phyloP scores from a whole-genome alignment of 352 stramenopile species.

The Pilasporangium apinafurcum region DNA sequence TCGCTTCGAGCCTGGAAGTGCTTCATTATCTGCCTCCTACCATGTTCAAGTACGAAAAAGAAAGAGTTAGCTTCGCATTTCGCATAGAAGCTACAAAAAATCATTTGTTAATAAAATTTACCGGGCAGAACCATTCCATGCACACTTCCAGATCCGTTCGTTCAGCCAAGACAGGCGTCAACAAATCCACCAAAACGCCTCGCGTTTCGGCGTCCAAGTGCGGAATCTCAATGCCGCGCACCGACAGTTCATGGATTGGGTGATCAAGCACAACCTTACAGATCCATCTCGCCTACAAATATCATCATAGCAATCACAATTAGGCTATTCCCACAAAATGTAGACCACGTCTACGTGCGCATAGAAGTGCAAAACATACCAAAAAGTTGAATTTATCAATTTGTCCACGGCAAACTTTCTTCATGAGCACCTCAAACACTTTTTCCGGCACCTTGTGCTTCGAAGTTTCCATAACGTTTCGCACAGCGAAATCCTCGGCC shows the following conservation, averaged over 20 bases:
- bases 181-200: conserved; percentile 57
- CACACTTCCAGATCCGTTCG: conserved; percentile 80
- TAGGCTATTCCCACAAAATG: too few species aligned
- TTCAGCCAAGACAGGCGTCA: conserved; percentile 78
- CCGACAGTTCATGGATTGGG: conserved; percentile 54
- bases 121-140: conserved; percentile 85
- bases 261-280: conserved; percentile 67
- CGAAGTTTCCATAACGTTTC: conserved; percentile 65
- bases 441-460: conserved; percentile 76
- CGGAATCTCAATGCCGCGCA: conserved; percentile 83
- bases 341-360: too few species aligned
- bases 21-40: conserved; percentile 61
- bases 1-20: conserved; percentile 43
- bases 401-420: conserved; percentile 78
- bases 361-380: conserved; percentile 6
- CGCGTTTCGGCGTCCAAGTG: conserved; percentile 69
- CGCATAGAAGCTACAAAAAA: conserved; percentile 5
- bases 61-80: not conserved
- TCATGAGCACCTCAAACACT: conserved; percentile 76
- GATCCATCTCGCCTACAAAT: conserved; percentile 69
- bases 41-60: not conserved
- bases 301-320: conserved; percentile 2
- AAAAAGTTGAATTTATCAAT: conserved; percentile 88
- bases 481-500: conserved; percentile 77
- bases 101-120: conserved; percentile 19